Evolutionary conservation across 352 stramenopile species (phyloP), one percentile per base, ranked within the genome.

Genomic region (Pythium oligandrum): DNA sequence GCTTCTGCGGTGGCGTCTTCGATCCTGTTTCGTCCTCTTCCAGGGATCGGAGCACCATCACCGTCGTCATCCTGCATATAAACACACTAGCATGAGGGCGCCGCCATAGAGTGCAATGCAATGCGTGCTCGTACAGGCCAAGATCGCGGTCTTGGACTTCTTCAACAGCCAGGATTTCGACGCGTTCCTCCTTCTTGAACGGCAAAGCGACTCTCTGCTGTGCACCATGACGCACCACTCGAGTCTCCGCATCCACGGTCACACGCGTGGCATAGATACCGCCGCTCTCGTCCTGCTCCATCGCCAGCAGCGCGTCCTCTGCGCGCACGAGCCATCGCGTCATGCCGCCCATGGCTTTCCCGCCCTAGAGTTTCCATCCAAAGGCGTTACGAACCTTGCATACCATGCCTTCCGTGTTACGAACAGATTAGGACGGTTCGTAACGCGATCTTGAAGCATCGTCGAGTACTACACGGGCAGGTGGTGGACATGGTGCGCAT

Each of bases 401-500:
- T 26, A 26, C 17, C 0, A 26, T 26, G 17, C 17, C 17, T 26
- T 0, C 17, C 17, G 17, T 26, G 17, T 26, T 26, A 26, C 17
- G 17, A 26, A 26, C 17, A 26, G 17, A 26, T 26, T 26, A 26
- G 17, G 17, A 26, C 17, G 17, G 17, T 26, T 26, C 17, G 17
- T 26, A 26, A 26, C 17, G 17, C 17, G 17, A 26, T 26, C 17
- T 26, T 26, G 17, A 26, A 26, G 17, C 17, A 26, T 26, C 17
- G 0, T 26, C 17, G 17, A 26, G 17, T 26, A 26, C 17, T 26
- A 26, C 17, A 26, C 17, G 0, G 17, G 17, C 17, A 26, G 17
- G 0, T 26, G 17, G 17, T 26, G 17, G 17, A 26, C 1, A 65
- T 63, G 56, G 47, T 46, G 3, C 66, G 61, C 8, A 66, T 79